Conservation (phyloP, 2,329 filamentous ascomycete genomes). For the Davidsoniella virescens region DNA sequence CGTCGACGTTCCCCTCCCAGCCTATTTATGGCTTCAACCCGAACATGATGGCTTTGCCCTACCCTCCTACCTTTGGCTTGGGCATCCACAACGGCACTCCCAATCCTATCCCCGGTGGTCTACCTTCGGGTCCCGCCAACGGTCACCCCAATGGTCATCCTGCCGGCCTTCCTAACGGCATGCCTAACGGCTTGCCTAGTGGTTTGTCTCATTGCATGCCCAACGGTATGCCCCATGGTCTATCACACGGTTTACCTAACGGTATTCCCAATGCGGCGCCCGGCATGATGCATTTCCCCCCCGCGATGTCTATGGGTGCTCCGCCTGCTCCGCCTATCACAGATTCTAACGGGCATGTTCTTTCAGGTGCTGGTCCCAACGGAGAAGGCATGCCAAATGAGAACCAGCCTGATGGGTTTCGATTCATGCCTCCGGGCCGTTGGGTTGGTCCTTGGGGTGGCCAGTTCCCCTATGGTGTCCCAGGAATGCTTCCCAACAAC, state of each 20-base stretch:
- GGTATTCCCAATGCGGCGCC: too few species aligned
- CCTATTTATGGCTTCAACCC: constrained; percentile 20
- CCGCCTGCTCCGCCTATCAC: not conserved
- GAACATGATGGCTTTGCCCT: constrained; percentile 16
- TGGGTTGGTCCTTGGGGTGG: constrained; percentile 11
- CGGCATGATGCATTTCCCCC: too few species aligned
- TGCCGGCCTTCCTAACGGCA: not conserved
- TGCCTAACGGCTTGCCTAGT: not conserved
- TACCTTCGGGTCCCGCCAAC: not conserved
- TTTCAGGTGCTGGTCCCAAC: not conserved
- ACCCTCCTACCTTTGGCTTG: constrained; percentile 3
- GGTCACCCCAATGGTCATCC: too few species aligned
- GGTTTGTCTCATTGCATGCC: not conserved
- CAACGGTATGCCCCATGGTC: not conserved
- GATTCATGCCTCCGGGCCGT: constrained; percentile 7
- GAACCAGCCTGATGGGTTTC: constrained; percentile 6
- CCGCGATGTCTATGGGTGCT: too few species aligned
- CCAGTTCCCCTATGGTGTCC: constrained; percentile 11
- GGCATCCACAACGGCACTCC: constrained; percentile 1
- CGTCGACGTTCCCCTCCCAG: constrained; percentile 18
- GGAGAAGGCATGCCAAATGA: not conserved
- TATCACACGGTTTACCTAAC: too few species aligned
- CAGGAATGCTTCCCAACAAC: constrained; percentile 7
- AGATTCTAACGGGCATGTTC: not conserved
- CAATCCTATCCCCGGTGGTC: constrained; percentile 1